phyloP scores from a whole-genome alignment of 345 rosid species.

The Syzygium aqueum region DNA sequence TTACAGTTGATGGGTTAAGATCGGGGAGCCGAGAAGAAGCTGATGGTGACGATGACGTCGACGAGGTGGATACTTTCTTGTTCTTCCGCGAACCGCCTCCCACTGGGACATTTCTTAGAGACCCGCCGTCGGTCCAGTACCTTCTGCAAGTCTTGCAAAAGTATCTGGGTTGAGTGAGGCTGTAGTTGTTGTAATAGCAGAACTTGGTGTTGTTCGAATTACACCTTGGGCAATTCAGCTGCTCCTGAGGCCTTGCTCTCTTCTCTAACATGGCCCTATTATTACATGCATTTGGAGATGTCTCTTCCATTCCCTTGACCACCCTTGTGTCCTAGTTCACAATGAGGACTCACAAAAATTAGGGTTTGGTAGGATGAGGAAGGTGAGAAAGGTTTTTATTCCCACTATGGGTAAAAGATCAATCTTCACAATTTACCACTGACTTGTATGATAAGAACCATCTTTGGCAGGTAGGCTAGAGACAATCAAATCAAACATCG shows the following conservation, averaged over 20 bases:
- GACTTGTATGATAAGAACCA: background rate
- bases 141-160: conserved; percentile 96
- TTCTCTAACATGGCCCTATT: conserved; percentile 11
- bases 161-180: conserved; percentile 95
- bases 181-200: conserved; percentile 98
- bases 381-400: background rate
- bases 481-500: background rate
- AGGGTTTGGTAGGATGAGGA: background rate
- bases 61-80: conserved; percentile 55
- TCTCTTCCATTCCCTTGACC: conserved; percentile 84
- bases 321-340: conserved; percentile 49
- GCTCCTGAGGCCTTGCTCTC: conserved; percentile 67
- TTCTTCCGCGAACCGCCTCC: conserved; percentile 98
- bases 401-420: background rate
- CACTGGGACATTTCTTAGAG: conserved; percentile 87
- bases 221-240: conserved; percentile 93
- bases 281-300: conserved; percentile 44
- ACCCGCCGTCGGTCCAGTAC: conserved; percentile 99
- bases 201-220: conserved; percentile 92
- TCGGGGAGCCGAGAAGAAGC: conserved; percentile 46
- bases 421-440: background rate
- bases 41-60: conserved; percentile 19
- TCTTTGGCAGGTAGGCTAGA: background rate
- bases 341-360: background rate
- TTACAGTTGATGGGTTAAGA: conserved; percentile 10